Evolutionary conservation across 2,329 filamentous ascomycete species (phyloP).

Genomic region (Fusarium sp.): DNA sequence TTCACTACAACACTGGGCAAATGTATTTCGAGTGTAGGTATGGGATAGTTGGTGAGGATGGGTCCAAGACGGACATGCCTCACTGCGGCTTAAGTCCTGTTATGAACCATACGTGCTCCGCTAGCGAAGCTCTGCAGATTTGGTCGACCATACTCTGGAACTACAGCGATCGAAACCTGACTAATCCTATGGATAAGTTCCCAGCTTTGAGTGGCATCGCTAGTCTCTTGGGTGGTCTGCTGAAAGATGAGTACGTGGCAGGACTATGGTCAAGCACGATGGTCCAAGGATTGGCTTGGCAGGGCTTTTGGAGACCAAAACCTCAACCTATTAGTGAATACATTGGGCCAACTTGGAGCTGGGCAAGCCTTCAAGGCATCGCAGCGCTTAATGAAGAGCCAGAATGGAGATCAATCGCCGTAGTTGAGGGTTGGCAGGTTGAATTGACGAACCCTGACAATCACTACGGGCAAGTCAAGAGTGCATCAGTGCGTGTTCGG

Average conservation of each 20-base stretch:
- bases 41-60: background rate
- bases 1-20: accelerated
- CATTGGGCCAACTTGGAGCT: background rate
- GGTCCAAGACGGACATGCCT: accelerated
- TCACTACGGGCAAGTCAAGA: background rate
- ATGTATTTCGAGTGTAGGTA: background rate
- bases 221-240: accelerated
- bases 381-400: accelerated
- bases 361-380: background rate
- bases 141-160: accelerated
- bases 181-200: accelerated
- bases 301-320: accelerated
- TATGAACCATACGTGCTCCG: accelerated
- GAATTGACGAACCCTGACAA: background rate
- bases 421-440: accelerated
- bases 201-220: accelerated
- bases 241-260: background rate
- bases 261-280: background rate
- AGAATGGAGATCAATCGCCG: background rate
- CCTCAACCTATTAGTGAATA: background rate
- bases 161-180: accelerated
- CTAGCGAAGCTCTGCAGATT: accelerated
- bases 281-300: background rate
- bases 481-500: accelerated
- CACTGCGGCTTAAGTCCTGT: background rate